phyloP scores from a whole-genome alignment of 768 basidiomycete genomes.

The Mycena chlorophos region DNA sequence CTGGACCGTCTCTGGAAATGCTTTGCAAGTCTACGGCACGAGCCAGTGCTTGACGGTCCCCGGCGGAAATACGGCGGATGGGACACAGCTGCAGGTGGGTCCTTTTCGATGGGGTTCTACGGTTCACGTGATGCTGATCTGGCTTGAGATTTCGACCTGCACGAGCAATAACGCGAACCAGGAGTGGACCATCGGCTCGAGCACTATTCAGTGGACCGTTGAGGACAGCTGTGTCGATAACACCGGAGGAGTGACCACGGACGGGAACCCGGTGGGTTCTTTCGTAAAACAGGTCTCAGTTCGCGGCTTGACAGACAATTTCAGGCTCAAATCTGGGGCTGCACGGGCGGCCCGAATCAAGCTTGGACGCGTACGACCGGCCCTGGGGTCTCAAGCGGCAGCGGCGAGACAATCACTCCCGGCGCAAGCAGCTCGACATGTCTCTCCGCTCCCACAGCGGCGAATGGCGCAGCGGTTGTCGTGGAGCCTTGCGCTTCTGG shows the following conservation, averaged over 20 bases:
- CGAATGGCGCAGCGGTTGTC: conserved; percentile 6
- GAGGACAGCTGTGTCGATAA: conserved; percentile 11
- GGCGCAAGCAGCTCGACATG: conserved; percentile 11
- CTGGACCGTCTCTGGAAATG: conserved; percentile 23
- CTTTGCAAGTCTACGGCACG: conserved; percentile 19
- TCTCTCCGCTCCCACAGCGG: conserved; percentile 3
- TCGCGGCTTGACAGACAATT: neutral
- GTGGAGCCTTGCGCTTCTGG: conserved; percentile 11
- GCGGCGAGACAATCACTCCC: conserved; percentile 2
- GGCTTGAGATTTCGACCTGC: conserved; percentile 26
- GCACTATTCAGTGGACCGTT: conserved; percentile 7
- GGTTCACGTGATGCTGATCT: neutral
- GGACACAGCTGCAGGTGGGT: conserved; percentile 25
- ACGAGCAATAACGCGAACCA: conserved; percentile 19
- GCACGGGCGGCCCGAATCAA: conserved; percentile 9
- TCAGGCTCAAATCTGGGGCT: conserved; percentile 12
- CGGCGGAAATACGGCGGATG: conserved; percentile 21
- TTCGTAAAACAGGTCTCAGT: neutral
- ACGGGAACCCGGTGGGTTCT: conserved; percentile 9
- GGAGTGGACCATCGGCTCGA: conserved; percentile 13
- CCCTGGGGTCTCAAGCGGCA: neutral
- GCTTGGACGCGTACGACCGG: conserved; percentile 8
- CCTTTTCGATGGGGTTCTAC: neutral
- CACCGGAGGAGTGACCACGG: conserved; percentile 2
- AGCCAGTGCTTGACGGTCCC: conserved; percentile 27